Evolutionary conservation across 805 yeast genomes (phyloP).

Genomic region (Lipomyces orientalis): DNA sequence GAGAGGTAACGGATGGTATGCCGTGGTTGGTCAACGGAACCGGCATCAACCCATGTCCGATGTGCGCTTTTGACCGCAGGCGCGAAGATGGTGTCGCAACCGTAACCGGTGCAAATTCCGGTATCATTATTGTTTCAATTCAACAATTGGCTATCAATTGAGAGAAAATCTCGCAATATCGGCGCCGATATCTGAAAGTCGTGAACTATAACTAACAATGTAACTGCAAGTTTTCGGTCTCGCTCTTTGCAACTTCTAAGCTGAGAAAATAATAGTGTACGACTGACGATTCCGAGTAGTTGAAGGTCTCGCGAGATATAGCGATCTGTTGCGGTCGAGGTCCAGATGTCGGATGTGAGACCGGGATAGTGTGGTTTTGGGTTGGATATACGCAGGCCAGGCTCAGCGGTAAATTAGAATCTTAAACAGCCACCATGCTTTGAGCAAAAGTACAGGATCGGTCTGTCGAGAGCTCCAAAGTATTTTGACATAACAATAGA

Average conservation of each 20-base stretch:
- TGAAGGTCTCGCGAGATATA: neutral
- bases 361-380: neutral
- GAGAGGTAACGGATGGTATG: slow-evolving; percentile 33
- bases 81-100: neutral
- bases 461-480: neutral
- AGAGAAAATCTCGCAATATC: neutral
- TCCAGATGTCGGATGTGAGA: neutral
- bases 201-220: neutral
- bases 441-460: neutral
- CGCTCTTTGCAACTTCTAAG: neutral
- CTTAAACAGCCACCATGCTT: neutral
- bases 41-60: slow-evolving; percentile 6
- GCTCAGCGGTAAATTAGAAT: neutral
- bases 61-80: slow-evolving; percentile 5
- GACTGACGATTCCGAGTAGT: neutral
- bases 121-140: neutral
- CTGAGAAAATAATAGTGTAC: neutral
- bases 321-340: neutral
- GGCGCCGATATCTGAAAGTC: neutral
- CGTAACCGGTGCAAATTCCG: slow-evolving; percentile 2
- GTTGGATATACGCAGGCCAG: neutral
- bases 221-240: neutral
- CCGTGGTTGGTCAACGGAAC: slow-evolving; percentile 28
- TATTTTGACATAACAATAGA: neutral
- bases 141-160: neutral